Conservation (phyloP, 768 basidiomycete genomes). For the Leccinellum rugosiceps region DNA sequence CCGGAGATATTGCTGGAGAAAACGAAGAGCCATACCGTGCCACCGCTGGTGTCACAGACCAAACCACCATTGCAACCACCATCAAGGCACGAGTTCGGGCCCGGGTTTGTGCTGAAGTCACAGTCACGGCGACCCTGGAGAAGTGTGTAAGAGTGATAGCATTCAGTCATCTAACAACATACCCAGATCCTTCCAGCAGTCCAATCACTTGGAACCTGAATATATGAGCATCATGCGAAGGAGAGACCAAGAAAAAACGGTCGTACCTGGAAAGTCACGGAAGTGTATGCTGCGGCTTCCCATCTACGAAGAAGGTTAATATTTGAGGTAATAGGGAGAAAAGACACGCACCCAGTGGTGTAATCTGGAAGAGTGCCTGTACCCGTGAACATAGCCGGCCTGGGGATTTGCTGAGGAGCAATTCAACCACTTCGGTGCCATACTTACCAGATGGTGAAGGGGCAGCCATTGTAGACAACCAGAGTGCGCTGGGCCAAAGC, state of each 20-base stretch:
- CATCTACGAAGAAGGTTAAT: conserved; percentile 26
- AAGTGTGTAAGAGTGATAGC: neutral
- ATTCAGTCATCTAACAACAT: neutral
- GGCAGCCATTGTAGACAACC: conserved; percentile 58
- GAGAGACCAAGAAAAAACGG: neutral
- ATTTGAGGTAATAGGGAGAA: neutral
- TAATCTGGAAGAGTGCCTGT: conserved; percentile 45
- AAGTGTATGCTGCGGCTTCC: conserved; percentile 28
- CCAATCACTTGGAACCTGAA: conserved; percentile 60
- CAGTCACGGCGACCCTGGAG: conserved; percentile 53
- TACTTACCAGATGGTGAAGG: conserved; percentile 65
- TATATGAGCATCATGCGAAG: neutral
- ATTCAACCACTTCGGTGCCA: neutral
- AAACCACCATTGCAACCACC: conserved; percentile 74
- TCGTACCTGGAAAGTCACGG: conserved; percentile 27
- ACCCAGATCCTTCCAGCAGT: conserved; percentile 66
- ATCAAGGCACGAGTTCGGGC: conserved; percentile 53
- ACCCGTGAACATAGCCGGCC: conserved; percentile 62
- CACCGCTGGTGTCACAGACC: conserved; percentile 42
- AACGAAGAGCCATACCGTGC: conserved; percentile 36
- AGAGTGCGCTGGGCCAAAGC: conserved; percentile 53
- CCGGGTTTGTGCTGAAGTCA: conserved; percentile 51
- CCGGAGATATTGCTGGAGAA: neutral
- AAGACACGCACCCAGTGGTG: conserved; percentile 41
- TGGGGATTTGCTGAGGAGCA: conserved; percentile 14